Percentiles rank a stretch among this genome's conserved stretches.
These are phyloP conservation scores for Platismatia glauca DNA, from an alignment of 495 filamentous ascomycete species.

Conservation along the genomic window DNA sequence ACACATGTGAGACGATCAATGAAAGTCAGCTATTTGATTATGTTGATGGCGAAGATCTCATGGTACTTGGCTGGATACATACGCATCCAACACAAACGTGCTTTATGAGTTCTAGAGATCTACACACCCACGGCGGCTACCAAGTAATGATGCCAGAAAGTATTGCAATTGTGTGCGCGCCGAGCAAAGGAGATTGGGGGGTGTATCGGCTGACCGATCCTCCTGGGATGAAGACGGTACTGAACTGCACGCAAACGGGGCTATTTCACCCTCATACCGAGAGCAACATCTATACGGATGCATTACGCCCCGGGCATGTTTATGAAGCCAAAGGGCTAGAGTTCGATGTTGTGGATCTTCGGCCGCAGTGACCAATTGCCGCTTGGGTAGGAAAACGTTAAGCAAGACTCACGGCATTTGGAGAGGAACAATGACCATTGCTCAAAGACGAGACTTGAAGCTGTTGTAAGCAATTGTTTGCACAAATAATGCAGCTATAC, in stretches of 20 bases:
- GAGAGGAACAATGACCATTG: not conserved
- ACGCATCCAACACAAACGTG: constrained; percentile 95
- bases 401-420: not conserved
- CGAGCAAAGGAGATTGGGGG: constrained; percentile 71
- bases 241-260: constrained; percentile 63
- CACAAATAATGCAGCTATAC: not conserved
- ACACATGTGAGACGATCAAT: constrained; percentile 90
- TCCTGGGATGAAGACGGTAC: constrained; percentile 71
- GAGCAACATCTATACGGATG: constrained; percentile 74
- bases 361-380: constrained; percentile 31
- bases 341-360: constrained; percentile 72
- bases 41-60: constrained; percentile 72
- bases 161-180: constrained; percentile 94
- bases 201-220: constrained; percentile 90
- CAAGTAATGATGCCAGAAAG: constrained; percentile 91
- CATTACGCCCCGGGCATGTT: constrained; percentile 75
- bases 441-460: not conserved
- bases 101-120: constrained; percentile 90
- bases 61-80: constrained; percentile 95
- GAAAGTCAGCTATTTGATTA: constrained; percentile 78
- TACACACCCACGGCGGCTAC: constrained; percentile 89
- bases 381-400: not conserved
- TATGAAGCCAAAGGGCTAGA: constrained; percentile 64
- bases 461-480: not conserved
- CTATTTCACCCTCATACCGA: constrained; percentile 77